Percentiles rank a stretch among this genome's conserved stretches.
Evolutionary conservation across 148 eudicot genomes (phyloP).

Genomic region (Amaranthus hypochondriacus): DNA sequence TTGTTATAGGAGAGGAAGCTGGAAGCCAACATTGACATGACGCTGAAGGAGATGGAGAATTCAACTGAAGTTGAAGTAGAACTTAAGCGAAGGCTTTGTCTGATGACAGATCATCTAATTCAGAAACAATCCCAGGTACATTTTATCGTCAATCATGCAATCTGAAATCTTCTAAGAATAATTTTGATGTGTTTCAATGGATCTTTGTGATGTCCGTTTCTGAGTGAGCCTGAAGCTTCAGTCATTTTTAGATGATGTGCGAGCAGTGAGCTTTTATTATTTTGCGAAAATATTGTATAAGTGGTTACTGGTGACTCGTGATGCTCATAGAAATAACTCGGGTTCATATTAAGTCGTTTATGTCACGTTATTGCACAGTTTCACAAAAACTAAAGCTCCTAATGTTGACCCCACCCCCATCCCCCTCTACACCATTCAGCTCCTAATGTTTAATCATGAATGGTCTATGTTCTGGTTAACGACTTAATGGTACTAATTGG

Average conservation of each 20-base stretch:
- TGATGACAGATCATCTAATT: constrained; percentile 93
- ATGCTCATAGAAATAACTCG: too few relatives aligned
- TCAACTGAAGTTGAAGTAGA: constrained; percentile 90
- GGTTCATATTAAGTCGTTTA: too few relatives aligned
- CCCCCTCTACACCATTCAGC: too few relatives aligned
- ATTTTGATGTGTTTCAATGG: constrained; percentile 5
- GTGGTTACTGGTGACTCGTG: too few relatives aligned
- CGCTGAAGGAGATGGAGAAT: constrained; percentile 58
- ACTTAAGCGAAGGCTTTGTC: constrained; percentile 81
- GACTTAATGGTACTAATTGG: too few relatives aligned
- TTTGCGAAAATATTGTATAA: too few relatives aligned
- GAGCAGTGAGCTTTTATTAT: too few relatives aligned
- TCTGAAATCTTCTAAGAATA: constrained; percentile 13
- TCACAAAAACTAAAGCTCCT: too few relatives aligned
- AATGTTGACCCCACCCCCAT: too few relatives aligned
- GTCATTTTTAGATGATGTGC: not conserved
- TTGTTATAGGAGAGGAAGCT: constrained; percentile 58
- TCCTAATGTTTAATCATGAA: too few relatives aligned
- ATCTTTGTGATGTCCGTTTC: not conserved
- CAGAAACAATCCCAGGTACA: constrained; percentile 89
- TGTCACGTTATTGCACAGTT: too few relatives aligned
- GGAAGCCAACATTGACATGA: constrained; percentile 47
- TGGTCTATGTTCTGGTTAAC: too few relatives aligned
- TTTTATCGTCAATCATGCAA: not conserved
- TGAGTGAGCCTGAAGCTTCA: not conserved